Percentiles rank a stretch among this genome's conserved stretches.
phyloP scores from a whole-genome alignment of 768 basidiomycete species.

The Solioccasus polychromus region DNA sequence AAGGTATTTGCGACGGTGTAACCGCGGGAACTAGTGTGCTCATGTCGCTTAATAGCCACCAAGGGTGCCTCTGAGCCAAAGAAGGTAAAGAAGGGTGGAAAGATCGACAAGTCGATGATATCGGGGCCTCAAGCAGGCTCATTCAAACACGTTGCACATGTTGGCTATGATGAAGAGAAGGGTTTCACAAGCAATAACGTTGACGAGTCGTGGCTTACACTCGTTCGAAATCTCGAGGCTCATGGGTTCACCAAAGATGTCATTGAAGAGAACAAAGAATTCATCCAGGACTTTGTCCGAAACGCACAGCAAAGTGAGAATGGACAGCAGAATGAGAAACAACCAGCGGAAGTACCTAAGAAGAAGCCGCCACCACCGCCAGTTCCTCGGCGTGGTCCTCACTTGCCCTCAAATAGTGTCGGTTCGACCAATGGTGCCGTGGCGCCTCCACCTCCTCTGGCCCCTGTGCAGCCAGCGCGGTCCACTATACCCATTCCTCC shows the following conservation, averaged over 20 bases:
- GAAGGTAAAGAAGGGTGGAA: constrained; percentile 60
- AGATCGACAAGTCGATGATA: constrained; percentile 91
- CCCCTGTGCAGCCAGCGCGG: constrained; percentile 32
- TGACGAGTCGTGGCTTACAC: constrained; percentile 82
- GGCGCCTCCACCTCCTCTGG: constrained; percentile 31
- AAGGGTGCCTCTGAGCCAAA: constrained; percentile 55
- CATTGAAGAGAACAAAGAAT: constrained; percentile 78
- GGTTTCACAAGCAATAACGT: constrained; percentile 87
- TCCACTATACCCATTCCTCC: constrained; percentile 10
- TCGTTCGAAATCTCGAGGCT: constrained; percentile 63
- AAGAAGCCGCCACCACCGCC: constrained; percentile 41
- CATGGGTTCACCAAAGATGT: constrained; percentile 66
- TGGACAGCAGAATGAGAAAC: constrained; percentile 31
- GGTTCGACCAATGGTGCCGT: constrained; percentile 20
- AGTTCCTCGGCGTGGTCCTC: constrained; percentile 31
- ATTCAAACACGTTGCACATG: constrained; percentile 90
- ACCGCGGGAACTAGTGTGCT: background rate
- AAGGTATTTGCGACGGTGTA: constrained; percentile 41
- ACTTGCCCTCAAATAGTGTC: constrained; percentile 24
- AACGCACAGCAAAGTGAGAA: constrained; percentile 36
- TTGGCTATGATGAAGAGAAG: constrained; percentile 86
- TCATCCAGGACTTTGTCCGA: constrained; percentile 81
- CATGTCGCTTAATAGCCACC: constrained; percentile 27
- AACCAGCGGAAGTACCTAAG: constrained; percentile 41
- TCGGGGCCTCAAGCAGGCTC: constrained; percentile 75